Base-by-base conservation (phyloP, 2,329 filamentous ascomycete species). In the Trichoderma semiorbis region DNA sequence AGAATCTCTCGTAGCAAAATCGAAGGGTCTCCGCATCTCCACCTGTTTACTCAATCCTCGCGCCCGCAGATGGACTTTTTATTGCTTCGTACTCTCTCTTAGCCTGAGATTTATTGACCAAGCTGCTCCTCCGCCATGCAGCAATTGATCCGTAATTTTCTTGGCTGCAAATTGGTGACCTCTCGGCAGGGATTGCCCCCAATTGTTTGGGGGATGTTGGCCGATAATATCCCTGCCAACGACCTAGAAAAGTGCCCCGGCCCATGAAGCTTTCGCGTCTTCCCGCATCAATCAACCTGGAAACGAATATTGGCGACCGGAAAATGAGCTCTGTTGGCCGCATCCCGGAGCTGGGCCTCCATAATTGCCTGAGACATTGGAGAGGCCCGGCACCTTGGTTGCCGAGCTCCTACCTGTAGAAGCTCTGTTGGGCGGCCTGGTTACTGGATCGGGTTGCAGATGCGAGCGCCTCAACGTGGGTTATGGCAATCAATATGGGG, bases 401-500 rank as follows among this genome's bases (percentile, higher is more conserved):
- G 34, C 21, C 34, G 30, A 47, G 36, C 14, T 69, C 30, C 32
- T 68, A 58, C 64, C 32, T 39, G 16, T 12, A 39, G 55, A 28
- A 11, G 32, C 21, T 43, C 8, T 26, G 12, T n/a, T 69, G 55
- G 65, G 65, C 65, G 55, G 65, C 55, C 5, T 32, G 21, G 26
- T 69, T 69, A 32, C 65, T 69, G 36, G 12, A 69, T 60, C 55
- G 65, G 65, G 65, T 14, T 60, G 36, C 12, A 36, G 34, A 30
- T 69, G 65, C 65, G 65, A 69, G 28, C 55, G 12, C 16, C 57
- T 58, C 18, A 26, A 58, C 26, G 18, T 24, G 65, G 28, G 30
- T n/a, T 3, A 58, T 30, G 53, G 7, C 14, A 47, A 60, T 61
- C 65, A 32, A 34, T 34, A 69, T 69, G 65, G 36, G 12, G 34